Percentiles rank a stretch among this genome's conserved stretches.
Conservation (phyloP, 768 basidiomycete species). For the Agrocybe pediades region DNA sequence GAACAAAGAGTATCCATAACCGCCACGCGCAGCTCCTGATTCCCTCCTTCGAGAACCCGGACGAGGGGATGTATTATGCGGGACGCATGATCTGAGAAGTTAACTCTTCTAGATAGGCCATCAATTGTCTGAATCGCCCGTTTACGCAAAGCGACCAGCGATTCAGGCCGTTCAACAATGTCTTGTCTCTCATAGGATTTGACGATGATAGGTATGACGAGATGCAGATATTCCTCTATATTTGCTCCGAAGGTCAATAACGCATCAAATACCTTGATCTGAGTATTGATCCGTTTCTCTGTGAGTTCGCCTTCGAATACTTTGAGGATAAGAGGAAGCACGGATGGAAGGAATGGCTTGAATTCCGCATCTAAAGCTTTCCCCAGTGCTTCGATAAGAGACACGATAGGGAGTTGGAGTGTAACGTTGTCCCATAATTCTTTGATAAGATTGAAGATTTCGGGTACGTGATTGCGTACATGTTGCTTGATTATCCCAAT, state of each 20-base stretch:
- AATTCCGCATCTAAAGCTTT: constrained; percentile 96
- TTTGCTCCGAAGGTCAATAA: constrained; percentile 95
- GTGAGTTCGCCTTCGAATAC: constrained; percentile 88
- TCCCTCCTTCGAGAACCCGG: constrained; percentile 73
- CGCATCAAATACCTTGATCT: constrained; percentile 92
- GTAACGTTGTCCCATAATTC: constrained; percentile 88
- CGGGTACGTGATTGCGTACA: constrained; percentile 86
- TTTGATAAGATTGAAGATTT: constrained; percentile 81
- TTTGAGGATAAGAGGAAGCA: constrained; percentile 86
- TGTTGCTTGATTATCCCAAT: constrained; percentile 98
- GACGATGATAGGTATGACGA: constrained; percentile 94
- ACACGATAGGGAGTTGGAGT: constrained; percentile 89
- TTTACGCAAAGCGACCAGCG: constrained; percentile 74
- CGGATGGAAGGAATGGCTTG: constrained; percentile 90
- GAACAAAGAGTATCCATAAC: constrained; percentile 95
- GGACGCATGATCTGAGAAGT: constrained; percentile 97
- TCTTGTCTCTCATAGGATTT: constrained; percentile 86
- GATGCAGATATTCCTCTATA: constrained; percentile 96
- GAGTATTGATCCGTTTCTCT: constrained; percentile 76
- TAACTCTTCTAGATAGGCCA: constrained; percentile 86
- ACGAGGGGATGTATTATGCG: constrained; percentile 96
- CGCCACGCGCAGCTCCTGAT: constrained; percentile 78
- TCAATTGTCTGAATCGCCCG: constrained; percentile 91
- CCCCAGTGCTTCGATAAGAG: constrained; percentile 89
- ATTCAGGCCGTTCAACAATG: constrained; percentile 78